phyloP scores from a whole-genome alignment of 129 eudicot species.

The Tagetes patula region DNA sequence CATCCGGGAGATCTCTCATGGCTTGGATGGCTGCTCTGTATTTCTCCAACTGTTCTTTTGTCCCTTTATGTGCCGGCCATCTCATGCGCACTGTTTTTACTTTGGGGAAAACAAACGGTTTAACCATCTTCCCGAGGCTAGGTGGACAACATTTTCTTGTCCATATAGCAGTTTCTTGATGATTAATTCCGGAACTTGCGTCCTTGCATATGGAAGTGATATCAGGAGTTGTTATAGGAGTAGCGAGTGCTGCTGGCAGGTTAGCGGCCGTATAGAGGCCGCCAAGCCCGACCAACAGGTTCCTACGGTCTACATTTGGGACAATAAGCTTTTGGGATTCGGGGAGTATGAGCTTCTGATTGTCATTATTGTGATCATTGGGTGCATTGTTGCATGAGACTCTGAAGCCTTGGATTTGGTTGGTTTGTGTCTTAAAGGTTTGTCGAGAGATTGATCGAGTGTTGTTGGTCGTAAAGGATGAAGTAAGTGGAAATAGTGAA shows the following conservation, averaged over 20 bases:
- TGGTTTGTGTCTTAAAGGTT: constrained; percentile 3
- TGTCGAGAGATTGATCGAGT: neutral
- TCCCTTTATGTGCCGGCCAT: constrained; percentile 23
- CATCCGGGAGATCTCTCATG: constrained; percentile 45
- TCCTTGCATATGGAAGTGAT: constrained; percentile 18
- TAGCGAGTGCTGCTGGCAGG: constrained; percentile 8
- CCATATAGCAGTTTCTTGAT: neutral
- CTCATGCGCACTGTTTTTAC: neutral
- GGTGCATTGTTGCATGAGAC: constrained; percentile 28
- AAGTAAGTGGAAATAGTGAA: constrained; percentile 9
- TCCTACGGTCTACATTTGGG: constrained; percentile 26
- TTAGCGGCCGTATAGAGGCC: constrained; percentile 21
- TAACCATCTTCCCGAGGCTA: neutral
- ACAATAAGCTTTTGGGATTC: constrained; percentile 19
- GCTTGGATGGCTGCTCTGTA: constrained; percentile 33
- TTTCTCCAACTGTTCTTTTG: constrained; percentile 14
- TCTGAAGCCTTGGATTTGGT: constrained; percentile 16
- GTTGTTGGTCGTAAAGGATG: neutral
- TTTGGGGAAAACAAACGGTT: neutral
- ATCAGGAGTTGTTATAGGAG: constrained; percentile 24
- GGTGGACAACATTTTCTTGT: constrained; percentile 25
- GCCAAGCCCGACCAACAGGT: constrained; percentile 24
- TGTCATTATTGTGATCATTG: neutral
- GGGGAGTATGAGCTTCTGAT: constrained; percentile 27
- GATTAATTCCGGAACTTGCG: neutral